These are phyloP conservation scores for Claviceps capensis DNA, from an alignment of 2,329 filamentous ascomycete species.

Conservation along the genomic window DNA sequence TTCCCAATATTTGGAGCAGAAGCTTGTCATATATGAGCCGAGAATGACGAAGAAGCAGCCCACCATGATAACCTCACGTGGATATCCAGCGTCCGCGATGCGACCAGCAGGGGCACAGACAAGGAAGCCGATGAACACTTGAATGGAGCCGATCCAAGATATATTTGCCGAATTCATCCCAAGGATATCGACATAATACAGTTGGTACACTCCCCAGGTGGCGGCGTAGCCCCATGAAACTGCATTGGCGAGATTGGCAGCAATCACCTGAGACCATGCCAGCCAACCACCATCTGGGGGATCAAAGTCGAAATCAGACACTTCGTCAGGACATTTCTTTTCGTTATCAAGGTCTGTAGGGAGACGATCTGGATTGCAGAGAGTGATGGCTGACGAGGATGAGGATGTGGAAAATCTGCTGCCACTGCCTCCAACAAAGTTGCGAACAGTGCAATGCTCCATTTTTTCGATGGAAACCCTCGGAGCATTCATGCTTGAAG, in stretches of 20 bases:
- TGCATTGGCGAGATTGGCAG: constrained; percentile 32
- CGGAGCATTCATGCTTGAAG: background rate
- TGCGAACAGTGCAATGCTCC: background rate
- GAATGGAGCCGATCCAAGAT: constrained; percentile 34
- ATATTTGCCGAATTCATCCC: constrained; percentile 21
- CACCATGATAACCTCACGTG: constrained; percentile 23
- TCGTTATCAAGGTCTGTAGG: background rate
- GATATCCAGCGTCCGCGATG: constrained; percentile 36
- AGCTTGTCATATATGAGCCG: constrained; percentile 34
- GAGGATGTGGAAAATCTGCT: background rate
- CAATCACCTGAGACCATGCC: constrained; percentile 37
- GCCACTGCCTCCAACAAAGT: background rate
- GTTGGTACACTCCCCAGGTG: constrained; percentile 40
- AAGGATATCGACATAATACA: constrained; percentile 29
- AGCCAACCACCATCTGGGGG: constrained; percentile 30
- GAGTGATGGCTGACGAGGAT: background rate
- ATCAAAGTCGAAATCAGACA: constrained; percentile 1
- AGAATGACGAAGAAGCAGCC: constrained; percentile 29
- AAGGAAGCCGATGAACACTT: constrained; percentile 36
- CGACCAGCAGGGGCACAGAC: constrained; percentile 34
- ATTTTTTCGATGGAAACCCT: background rate
- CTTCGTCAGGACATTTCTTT: background rate
- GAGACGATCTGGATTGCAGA: background rate
- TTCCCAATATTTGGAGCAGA: constrained; percentile 35
- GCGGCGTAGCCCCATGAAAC: constrained; percentile 37